Conservation (phyloP, 352 stramenopile species). For the Elongisporangium anandrum region DNA sequence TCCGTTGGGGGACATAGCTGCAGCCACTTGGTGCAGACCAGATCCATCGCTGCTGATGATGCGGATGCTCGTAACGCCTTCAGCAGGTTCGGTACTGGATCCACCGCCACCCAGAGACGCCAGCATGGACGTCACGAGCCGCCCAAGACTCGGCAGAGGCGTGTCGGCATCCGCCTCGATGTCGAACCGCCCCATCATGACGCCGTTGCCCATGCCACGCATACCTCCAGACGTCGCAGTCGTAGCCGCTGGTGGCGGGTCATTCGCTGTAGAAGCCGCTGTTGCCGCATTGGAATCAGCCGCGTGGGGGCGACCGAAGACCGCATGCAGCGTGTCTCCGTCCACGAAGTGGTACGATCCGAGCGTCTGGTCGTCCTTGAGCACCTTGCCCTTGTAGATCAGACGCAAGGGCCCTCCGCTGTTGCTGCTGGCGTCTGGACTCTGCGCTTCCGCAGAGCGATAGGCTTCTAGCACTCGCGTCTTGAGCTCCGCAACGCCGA, state of each 20-base stretch:
- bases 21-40: neutral
- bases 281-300: neutral
- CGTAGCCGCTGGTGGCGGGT: neutral
- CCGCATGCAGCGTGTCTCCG: conserved; percentile 37
- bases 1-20: neutral
- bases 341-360: conserved; percentile 23
- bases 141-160: conserved; percentile 7
- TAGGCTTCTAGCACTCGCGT: conserved; percentile 11
- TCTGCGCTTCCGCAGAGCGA: conserved; percentile 1
- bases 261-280: neutral
- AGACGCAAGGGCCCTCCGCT: conserved; percentile 15
- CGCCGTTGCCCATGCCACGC: conserved; percentile 7
- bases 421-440: neutral
- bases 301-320: conserved; percentile 16
- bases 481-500: conserved; percentile 24
- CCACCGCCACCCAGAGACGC: conserved; percentile 5
- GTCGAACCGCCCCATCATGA: conserved; percentile 12
- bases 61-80: conserved; percentile 3
- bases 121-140: conserved; percentile 17
- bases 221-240: neutral
- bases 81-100: neutral
- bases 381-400: conserved; percentile 52
- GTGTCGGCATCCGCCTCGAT: conserved; percentile 5
- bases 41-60: conserved; percentile 1
- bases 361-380: conserved; percentile 35